Conservation (phyloP, 2,329 filamentous ascomycete species). For the Fusarium marasasianum region DNA sequence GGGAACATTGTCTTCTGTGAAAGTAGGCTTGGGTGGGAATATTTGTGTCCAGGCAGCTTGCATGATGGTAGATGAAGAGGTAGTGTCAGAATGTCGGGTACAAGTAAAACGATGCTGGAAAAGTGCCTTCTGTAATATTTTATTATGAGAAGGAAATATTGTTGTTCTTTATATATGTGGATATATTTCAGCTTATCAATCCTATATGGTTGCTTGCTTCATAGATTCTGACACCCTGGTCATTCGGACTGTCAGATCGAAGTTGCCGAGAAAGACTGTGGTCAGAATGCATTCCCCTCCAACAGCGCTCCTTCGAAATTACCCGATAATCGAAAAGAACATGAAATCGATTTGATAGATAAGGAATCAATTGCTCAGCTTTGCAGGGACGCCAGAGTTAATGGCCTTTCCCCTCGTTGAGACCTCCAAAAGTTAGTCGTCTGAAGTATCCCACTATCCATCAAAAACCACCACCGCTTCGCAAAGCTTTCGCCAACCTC, state of each 20-base stretch:
- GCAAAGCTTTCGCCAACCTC: slow-evolving; percentile 55
- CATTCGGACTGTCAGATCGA: neutral
- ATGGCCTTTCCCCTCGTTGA: neutral
- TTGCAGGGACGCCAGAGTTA: neutral
- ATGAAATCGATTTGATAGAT: accelerated
- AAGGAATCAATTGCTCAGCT: accelerated
- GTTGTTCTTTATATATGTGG: too few relatives aligned
- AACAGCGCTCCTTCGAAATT: accelerated
- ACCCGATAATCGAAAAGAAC: accelerated
- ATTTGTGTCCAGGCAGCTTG: slow-evolving; percentile 1
- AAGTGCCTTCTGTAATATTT: accelerated
- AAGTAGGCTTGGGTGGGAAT: slow-evolving; percentile 34
- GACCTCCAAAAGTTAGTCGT: slow-evolving; percentile 29
- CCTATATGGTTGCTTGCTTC: too few relatives aligned
- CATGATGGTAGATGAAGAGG: neutral
- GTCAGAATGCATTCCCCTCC: neutral
- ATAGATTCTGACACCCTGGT: neutral
- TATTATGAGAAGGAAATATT: accelerated
- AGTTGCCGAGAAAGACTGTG: too few relatives aligned
- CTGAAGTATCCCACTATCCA: slow-evolving; percentile 10
- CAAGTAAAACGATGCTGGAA: neutral
- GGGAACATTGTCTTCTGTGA: slow-evolving; percentile 41
- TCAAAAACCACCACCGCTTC: slow-evolving; percentile 27
- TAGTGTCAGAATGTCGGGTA: neutral
- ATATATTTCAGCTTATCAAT: too few relatives aligned